Percentiles rank a stretch among this genome's conserved stretches.
phyloP scores from a whole-genome alignment of 106 monocot species.

The Acorus calamus region DNA sequence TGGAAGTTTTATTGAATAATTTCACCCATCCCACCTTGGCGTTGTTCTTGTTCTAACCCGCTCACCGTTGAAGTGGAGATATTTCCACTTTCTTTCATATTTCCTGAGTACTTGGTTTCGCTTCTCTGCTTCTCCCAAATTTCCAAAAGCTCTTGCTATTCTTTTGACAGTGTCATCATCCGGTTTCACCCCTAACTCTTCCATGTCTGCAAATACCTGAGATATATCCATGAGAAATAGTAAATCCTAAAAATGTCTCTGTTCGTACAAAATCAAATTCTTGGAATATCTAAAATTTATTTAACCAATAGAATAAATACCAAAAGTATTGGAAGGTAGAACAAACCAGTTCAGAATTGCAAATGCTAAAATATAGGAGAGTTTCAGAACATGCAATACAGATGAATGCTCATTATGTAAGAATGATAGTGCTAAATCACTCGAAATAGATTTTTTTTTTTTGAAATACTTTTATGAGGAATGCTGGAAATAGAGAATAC shows the following conservation, averaged over 20 bases:
- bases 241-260: no score
- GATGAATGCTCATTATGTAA: no score
- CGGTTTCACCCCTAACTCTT: conserved; percentile 77
- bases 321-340: no score
- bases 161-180: conserved; percentile 74
- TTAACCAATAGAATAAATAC: no score
- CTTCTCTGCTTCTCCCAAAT: conserved; percentile 47
- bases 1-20: no score
- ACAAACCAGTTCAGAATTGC: no score
- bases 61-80: conserved; percentile 83
- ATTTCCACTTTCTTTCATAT: conserved; percentile 73
- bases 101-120: conserved; percentile 35
- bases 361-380: no score
- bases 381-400: no score
- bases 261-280: no score
- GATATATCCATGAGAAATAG: conserved; percentile 5
- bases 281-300: no score
- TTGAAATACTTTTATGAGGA: no score
- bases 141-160: conserved; percentile 60
- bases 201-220: conserved; percentile 93
- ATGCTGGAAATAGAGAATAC: conserved; percentile 9
- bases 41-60: conserved; percentile 43
- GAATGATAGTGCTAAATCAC: neutral
- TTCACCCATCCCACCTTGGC: conserved; percentile 1
- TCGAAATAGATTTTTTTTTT: neutral